Conservation (phyloP, 2,329 filamentous ascomycete species). For the Colletotrichum sp. region DNA sequence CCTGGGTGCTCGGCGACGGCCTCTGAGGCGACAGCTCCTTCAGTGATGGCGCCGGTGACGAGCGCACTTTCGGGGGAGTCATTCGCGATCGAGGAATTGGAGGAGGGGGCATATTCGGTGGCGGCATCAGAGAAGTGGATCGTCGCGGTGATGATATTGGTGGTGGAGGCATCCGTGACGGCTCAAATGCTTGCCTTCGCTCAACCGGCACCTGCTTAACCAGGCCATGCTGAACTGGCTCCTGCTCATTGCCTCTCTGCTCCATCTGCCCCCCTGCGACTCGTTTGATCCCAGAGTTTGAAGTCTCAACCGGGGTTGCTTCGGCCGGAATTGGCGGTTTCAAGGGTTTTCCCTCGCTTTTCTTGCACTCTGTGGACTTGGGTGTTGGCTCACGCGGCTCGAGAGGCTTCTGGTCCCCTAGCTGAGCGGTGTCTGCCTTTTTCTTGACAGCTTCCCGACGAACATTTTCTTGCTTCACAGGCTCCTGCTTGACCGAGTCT, state of each 20-base stretch:
- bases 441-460: not conserved
- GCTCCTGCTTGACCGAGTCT: not conserved
- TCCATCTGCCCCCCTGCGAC: not conserved
- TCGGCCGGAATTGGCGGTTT: not conserved
- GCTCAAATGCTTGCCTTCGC: not conserved
- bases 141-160: not conserved
- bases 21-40: constrained; percentile 20
- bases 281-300: not conserved
- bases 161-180: not conserved
- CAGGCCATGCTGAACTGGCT: not conserved
- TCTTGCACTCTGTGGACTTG: not conserved
- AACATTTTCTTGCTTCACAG: not conserved
- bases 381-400: not conserved
- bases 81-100: not conserved
- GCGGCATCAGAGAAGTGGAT: not conserved
- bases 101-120: not conserved
- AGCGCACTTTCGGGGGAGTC: not conserved
- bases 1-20: constrained; percentile 53
- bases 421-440: not conserved
- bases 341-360: not conserved
- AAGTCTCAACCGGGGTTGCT: not conserved
- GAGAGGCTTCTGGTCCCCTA: not conserved
- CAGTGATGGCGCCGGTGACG: constrained; percentile 21
- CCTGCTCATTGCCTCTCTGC: not conserved
- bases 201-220: not conserved